Evolutionary conservation across 768 basidiomycete genomes (phyloP), one percentile per base, ranked within the genome.

Genomic region (Suillus alpinus): DNA sequence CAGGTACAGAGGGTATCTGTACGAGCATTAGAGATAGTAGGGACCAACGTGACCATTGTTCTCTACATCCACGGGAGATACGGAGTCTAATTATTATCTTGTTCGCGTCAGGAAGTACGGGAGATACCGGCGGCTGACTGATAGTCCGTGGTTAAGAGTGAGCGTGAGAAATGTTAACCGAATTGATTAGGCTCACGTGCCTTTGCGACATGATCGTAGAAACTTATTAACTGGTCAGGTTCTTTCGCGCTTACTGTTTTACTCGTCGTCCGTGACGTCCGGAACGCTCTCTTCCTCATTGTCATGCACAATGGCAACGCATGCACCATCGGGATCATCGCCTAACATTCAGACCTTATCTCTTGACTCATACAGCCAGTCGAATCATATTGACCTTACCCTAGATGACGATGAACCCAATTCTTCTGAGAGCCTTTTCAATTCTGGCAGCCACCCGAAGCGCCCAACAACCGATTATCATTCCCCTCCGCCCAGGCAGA

Each of bases 301-400:
- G 63, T 59, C 65, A 73, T 71, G 67, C 71, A 57, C 59, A 67
- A 73, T 72, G 65, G 63, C 57, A 56, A 73, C 59, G 40, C 72
- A 74, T 64, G 68, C 66, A 65, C 66, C 66, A 53, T 69, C 63
- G 69, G 69, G 67, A 63, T 73, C 73, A 58, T 67, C 70, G 46
- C 70, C 70, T 53, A 70, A 69, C 56, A 71, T 73, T 55, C 73
- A 66, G 56, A 75, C 65, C 69, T 73, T 76, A 52, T 74, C 78
- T 34, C 60, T 78, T 58, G 76, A 75, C 9, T 71, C 75, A 23
- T 73, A 77, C 62, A 74, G 75, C 60, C 78, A 79, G 64, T 76
- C 80, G 14, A 78, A 83, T 66, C 83, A 80, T 65, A 91, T 91
- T 71, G 89, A 90, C 78, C 80, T 91, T 62, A 90, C 87, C 29